These are phyloP conservation scores for Ascochyta viciae-villosae DNA, from an alignment of 2,329 filamentous ascomycete genomes.

Conservation along the genomic window DNA sequence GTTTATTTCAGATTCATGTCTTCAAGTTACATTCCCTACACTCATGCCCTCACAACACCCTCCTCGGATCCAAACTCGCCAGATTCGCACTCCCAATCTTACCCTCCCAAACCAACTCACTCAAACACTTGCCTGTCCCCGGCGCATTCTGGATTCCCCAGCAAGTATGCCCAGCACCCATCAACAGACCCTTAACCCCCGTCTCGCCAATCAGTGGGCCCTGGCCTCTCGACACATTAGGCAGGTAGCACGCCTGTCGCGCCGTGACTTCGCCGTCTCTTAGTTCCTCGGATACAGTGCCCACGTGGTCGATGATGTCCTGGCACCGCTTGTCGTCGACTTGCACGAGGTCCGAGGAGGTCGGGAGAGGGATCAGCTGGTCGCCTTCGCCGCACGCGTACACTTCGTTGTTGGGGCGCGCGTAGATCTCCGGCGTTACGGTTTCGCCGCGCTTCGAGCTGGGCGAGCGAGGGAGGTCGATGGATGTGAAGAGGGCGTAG, in stretches of 20 bases:
- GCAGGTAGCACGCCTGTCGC: slow-evolving; percentile 92
- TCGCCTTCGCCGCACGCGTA: slow-evolving; percentile 96
- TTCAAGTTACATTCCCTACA: too few species aligned
- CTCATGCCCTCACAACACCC: slow-evolving; percentile 8
- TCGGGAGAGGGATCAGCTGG: slow-evolving; percentile 73
- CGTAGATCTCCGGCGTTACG: slow-evolving; percentile 92
- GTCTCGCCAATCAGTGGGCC: slow-evolving; percentile 84
- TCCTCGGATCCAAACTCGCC: slow-evolving; percentile 51
- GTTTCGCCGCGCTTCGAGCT: slow-evolving; percentile 48
- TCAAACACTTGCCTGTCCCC: slow-evolving; percentile 66
- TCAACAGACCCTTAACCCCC: slow-evolving; percentile 73
- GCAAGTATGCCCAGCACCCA: slow-evolving; percentile 92
- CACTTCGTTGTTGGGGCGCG: slow-evolving; percentile 84
- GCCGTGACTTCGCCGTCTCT: slow-evolving; percentile 65
- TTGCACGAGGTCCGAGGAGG: slow-evolving; percentile 75
- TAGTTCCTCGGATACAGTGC: slow-evolving; percentile 61
- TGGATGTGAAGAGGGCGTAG: slow-evolving; percentile 86
- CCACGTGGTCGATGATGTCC: slow-evolving; percentile 82
- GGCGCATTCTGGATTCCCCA: slow-evolving; percentile 98
- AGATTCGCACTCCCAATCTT: slow-evolving; percentile 52
- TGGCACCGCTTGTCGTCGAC: slow-evolving; percentile 80
- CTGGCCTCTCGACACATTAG: slow-evolving; percentile 68
- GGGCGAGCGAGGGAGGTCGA: slow-evolving; percentile 70
- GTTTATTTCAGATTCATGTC: too few species aligned
- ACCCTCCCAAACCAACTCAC: slow-evolving; percentile 57